Conservation (phyloP, 768 basidiomycete species). For the Trametes villosa region DNA sequence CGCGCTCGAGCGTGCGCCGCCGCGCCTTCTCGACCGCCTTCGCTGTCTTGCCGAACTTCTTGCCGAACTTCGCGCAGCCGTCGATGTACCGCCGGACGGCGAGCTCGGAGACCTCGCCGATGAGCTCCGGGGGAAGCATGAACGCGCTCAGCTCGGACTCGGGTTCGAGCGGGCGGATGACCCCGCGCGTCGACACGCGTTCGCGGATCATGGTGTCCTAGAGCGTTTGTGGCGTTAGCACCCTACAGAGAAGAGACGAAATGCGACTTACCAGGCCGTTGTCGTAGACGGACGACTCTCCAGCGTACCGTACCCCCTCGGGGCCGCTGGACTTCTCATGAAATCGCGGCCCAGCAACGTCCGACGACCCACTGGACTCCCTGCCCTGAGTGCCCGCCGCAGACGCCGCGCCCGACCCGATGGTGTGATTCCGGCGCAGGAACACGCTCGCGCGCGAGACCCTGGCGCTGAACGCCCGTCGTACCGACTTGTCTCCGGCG, state of each 20-base stretch:
- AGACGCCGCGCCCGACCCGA: not conserved
- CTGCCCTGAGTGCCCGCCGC: not conserved
- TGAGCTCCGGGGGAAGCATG: conserved; percentile 60
- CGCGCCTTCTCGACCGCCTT: conserved; percentile 69
- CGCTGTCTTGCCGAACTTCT: conserved; percentile 63
- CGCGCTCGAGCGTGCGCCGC: conserved; percentile 63
- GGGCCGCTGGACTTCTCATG: conserved; percentile 18
- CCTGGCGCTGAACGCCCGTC: conserved; percentile 20
- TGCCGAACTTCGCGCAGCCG: conserved; percentile 60
- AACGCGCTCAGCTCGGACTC: conserved; percentile 69
- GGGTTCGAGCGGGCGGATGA: conserved; percentile 82
- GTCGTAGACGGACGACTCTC: conserved; percentile 62
- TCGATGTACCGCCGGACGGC: conserved; percentile 78
- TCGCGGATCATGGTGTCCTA: conserved; percentile 84
- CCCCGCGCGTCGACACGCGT: conserved; percentile 79
- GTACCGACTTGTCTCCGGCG: not conserved
- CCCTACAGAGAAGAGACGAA: not conserved
- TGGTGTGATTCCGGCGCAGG: conserved; percentile 8
- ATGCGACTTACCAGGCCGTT: conserved; percentile 47
- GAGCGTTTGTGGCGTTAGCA: conserved; percentile 41
- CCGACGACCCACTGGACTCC: conserved; percentile 19
- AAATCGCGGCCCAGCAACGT: conserved; percentile 30
- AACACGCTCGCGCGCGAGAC: conserved; percentile 18
- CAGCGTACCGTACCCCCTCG: conserved; percentile 49
- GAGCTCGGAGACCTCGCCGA: conserved; percentile 79